Evolutionary conservation across 2,329 filamentous ascomycete species (phyloP).

Genomic region (Xylariaceae sp.): DNA sequence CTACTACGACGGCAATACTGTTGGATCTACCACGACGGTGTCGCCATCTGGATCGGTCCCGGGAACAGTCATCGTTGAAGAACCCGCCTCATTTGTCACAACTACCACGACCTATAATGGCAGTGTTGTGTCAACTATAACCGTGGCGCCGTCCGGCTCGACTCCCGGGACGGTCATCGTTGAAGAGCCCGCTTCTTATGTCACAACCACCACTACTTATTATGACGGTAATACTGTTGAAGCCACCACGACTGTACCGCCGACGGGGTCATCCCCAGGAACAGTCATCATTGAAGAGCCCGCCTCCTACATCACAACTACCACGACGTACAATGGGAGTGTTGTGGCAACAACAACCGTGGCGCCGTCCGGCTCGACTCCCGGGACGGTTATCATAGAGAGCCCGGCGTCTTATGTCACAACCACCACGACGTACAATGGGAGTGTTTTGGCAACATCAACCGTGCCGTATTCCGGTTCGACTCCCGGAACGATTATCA

Average conservation of each 20-base stretch:
- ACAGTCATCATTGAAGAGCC: neutral
- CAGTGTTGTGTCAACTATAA: neutral
- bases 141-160: neutral
- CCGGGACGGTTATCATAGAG: neutral
- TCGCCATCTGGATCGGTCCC: neutral
- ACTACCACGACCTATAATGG: neutral
- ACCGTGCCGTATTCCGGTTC: neutral
- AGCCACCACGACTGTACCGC: neutral
- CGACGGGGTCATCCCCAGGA: neutral
- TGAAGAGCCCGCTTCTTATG: conserved; percentile 1
- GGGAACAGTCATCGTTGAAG: neutral
- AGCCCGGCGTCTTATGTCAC: neutral
- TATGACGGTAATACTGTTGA: neutral
- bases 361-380: neutral
- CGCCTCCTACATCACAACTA: neutral
- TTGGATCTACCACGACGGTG: neutral
- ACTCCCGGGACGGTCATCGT: conserved; percentile 3
- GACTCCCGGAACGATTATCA: neutral
- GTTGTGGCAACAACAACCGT: neutral
- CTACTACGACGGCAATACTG: neutral
- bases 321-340: neutral
- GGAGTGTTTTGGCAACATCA: neutral
- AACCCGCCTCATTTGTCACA: neutral
- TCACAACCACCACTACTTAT: neutral
- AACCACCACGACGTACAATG: neutral